Evolutionary conservation across 2,329 filamentous ascomycete genomes (phyloP), one percentile per base, ranked within the genome.

Genomic region (Ophiosphaerella herpotricha): DNA sequence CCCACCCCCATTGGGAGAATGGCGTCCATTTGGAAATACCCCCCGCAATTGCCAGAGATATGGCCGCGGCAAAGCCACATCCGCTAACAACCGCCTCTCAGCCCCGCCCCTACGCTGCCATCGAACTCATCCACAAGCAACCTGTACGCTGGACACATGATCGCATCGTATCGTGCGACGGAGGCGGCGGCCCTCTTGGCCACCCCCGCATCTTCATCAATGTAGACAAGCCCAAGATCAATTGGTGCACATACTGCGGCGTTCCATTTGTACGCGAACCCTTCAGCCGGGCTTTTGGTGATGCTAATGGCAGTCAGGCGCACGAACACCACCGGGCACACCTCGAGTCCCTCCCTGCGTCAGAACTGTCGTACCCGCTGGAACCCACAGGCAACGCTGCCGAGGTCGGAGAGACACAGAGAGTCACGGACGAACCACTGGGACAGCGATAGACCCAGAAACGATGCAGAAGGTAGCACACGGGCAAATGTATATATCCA

Each of bases 201-300:
- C 94, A 99, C 75, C 94, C 94, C 42, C 85, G 85, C 69, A 88
- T 99, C 77, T 99, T 91, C 75, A 99, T 99, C 84, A 99, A 99
- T 78, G 87, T 89, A 61, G 94, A 99, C 78, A 97, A 97, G 82
- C 90, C 94, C 37, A 87, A 97, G 80, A 96, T 99, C 67, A 85
- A 85, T 75, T 80, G 81, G 72, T 99, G 94, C 81, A 87, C 83
- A 69, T 99, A 99, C 80, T 99, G 94, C 73, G 94, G 94, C 45
- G 74, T 94, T 61, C 94, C 94, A 64, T 99, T 87, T 73, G 94
- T 97, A 83, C 72, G 92, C 79, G 14, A 76, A 37, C n/a, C 48
- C 37, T n/a, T 13, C 14, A 12, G 32, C 11, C 3, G 7, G 41
- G 13, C 26, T 39, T 12, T 6, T 33, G 43, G 18, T 11, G 13